These are phyloP conservation scores for Prunus mongolica DNA, from an alignment of 306 rosid genomes.

Conservation along the genomic window DNA sequence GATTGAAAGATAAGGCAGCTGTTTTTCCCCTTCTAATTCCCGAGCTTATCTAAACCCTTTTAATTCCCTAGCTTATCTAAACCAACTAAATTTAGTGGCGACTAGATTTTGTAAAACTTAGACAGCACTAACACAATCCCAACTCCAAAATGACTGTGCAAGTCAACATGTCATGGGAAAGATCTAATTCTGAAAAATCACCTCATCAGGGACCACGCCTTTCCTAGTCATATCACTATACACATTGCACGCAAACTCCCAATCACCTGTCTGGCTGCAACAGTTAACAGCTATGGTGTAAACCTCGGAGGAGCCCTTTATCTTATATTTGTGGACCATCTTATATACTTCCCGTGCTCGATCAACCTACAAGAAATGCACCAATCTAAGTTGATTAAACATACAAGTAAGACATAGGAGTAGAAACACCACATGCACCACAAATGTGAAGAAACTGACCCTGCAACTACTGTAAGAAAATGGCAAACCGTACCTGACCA, in stretches of 20 bases:
- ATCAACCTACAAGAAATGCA: conserved; percentile 58
- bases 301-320: conserved; percentile 90
- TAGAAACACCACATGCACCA: conserved; percentile 9
- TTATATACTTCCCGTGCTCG: conserved; percentile 77
- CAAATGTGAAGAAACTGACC: conserved; percentile 8
- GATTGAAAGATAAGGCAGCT: neutral
- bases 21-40: neutral
- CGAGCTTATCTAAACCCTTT: too few species aligned
- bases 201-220: conserved; percentile 89
- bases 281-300: conserved; percentile 90
- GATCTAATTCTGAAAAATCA: conserved; percentile 19
- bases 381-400: conserved; percentile 1
- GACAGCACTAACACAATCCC: neutral
- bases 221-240: conserved; percentile 71
- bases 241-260: conserved; percentile 73
- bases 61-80: too few species aligned
- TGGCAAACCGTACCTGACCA: conserved; percentile 67
- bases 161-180: neutral
- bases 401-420: conserved; percentile 2
- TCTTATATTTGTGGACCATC: conserved; percentile 61
- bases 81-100: neutral
- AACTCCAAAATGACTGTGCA: neutral
- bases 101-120: neutral
- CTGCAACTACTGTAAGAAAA: conserved; percentile 3
- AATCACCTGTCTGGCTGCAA: conserved; percentile 84